phyloP scores from a whole-genome alignment of 371 early-diverging fungal genomes.

The Gilbertella persicaria region DNA sequence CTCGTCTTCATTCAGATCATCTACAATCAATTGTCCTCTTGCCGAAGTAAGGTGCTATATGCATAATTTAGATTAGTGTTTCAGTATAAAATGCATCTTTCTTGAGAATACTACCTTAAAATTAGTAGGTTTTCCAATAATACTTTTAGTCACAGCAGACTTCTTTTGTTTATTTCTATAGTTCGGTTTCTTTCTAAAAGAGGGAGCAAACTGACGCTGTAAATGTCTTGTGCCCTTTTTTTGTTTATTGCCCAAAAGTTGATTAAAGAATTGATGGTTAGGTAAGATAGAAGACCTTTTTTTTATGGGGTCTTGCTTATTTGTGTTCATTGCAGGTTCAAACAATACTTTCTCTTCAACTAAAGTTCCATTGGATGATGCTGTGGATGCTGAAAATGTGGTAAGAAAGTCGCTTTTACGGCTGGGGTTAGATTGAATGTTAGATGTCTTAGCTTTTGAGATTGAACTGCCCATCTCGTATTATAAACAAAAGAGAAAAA shows the following conservation, averaged over 20 bases:
- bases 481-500: not conserved
- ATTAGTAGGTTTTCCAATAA: slow-evolving; percentile 25
- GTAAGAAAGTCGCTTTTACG: too few relatives aligned
- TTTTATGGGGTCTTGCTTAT: not conserved
- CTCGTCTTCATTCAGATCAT: slow-evolving; percentile 1
- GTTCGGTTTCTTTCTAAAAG: not conserved
- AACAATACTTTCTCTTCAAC: too few relatives aligned
- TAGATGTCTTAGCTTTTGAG: not conserved
- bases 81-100: not conserved
- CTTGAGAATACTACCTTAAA: slow-evolving; percentile 12
- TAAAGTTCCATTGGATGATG: slow-evolving; percentile 5
- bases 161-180: slow-evolving; percentile 6
- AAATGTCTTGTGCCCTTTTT: not conserved
- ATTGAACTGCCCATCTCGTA: not conserved
- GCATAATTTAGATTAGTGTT: too few relatives aligned
- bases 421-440: not conserved
- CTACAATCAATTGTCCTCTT: not conserved
- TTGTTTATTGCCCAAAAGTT: not conserved
- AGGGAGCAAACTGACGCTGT: too few relatives aligned
- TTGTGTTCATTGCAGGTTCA: not conserved
- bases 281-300: slow-evolving; percentile 3
- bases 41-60: not conserved
- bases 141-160: slow-evolving; percentile 17
- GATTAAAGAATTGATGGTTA: slow-evolving; percentile 22
- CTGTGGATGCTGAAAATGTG: not conserved